Evolutionary conservation across 805 yeast species (phyloP).

Genomic region (Metschnikowia gelsemii): DNA sequence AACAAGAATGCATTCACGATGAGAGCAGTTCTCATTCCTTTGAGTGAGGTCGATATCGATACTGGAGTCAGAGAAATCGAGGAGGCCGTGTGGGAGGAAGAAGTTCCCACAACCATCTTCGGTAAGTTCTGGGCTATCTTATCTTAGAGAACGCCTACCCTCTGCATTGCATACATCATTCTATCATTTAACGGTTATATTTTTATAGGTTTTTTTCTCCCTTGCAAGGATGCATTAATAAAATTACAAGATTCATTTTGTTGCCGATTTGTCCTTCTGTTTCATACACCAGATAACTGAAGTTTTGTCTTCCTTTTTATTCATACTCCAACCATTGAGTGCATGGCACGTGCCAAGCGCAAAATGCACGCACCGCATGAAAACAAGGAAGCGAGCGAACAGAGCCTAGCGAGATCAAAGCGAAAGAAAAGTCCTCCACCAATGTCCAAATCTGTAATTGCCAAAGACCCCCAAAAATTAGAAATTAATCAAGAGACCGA

Average conservation of each 20-base stretch:
- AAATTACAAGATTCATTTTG: too few relatives aligned
- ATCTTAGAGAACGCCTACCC: conserved; percentile 7
- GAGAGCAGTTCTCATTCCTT: conserved; percentile 44
- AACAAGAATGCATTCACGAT: conserved; percentile 27
- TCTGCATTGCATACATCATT: background rate
- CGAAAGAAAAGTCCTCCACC: background rate
- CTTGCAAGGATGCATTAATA: conserved; percentile 2
- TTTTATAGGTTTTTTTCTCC: background rate
- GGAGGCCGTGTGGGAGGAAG: conserved; percentile 53
- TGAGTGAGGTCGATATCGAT: conserved; percentile 68
- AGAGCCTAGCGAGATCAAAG: background rate
- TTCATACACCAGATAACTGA: too few relatives aligned
- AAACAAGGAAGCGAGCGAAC: background rate
- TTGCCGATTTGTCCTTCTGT: too few relatives aligned
- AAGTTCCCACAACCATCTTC: conserved; percentile 49
- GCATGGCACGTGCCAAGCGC: too few relatives aligned
- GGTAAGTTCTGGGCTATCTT: conserved; percentile 51
- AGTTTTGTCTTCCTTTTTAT: too few relatives aligned
- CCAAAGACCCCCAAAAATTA: background rate
- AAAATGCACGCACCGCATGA: too few relatives aligned
- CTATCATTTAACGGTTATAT: background rate
- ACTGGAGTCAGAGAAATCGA: conserved; percentile 65
- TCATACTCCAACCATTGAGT: too few relatives aligned
- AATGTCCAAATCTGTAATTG: conserved; percentile 6
- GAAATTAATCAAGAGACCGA: background rate